These are phyloP conservation scores for Botrytis galanthina DNA, from an alignment of 2,329 filamentous ascomycete species.

Conservation along the genomic window DNA sequence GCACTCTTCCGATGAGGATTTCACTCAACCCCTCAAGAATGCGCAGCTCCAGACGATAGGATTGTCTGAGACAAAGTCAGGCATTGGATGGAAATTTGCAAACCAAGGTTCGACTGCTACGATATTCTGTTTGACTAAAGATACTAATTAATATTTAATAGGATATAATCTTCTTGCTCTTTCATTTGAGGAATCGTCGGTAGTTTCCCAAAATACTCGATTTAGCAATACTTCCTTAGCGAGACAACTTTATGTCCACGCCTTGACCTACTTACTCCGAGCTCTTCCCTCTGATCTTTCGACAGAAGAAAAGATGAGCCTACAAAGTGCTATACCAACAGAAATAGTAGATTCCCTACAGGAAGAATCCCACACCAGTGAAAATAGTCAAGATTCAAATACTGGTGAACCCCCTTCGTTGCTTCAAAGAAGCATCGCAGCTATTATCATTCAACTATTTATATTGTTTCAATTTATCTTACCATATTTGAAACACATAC, in stretches of 20 bases:
- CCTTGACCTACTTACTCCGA: constrained; percentile 61
- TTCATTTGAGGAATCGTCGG: constrained; percentile 46
- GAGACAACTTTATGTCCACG: constrained; percentile 62
- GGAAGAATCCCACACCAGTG: constrained; percentile 16
- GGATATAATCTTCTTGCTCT: constrained; percentile 48
- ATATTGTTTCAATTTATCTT: constrained; percentile 58
- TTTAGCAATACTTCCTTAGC: constrained; percentile 47
- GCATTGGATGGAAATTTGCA: constrained; percentile 52
- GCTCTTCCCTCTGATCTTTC: constrained; percentile 59
- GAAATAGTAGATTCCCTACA: constrained; percentile 32
- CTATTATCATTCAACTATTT: constrained; percentile 56
- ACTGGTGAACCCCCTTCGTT: constrained; percentile 44
- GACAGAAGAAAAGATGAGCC: constrained; percentile 50
- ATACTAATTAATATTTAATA: constrained; percentile 28
- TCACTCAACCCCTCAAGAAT: constrained; percentile 6
- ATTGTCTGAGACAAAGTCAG: constrained; percentile 33
- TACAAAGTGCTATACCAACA: constrained; percentile 51
- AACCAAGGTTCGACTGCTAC: constrained; percentile 43
- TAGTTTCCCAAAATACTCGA: constrained; percentile 32
- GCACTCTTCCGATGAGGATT: constrained; percentile 28
- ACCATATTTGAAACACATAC: constrained; percentile 57
- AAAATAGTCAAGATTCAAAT: not conserved
- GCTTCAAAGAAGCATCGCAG: constrained; percentile 58
- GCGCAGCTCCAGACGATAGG: constrained; percentile 26
- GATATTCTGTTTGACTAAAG: not conserved